phyloP scores from a whole-genome alignment of 2,329 filamentous ascomycete species.

The Cyclaneusma minus region DNA sequence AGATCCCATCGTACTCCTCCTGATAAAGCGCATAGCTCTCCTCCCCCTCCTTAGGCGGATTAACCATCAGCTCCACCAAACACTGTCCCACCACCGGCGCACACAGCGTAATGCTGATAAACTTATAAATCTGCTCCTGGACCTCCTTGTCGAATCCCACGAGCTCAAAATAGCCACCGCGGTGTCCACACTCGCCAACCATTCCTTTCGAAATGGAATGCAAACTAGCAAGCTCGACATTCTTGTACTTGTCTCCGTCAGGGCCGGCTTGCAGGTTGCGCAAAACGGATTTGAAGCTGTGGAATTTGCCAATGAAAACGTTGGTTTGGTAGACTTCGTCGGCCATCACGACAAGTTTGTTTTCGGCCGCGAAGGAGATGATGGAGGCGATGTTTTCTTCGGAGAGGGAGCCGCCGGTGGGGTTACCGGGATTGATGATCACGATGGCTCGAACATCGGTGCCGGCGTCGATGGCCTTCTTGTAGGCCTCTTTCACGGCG shows the following conservation, averaged over 20 bases:
- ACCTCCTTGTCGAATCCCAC: slow-evolving; percentile 77
- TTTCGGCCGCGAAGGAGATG: slow-evolving; percentile 71
- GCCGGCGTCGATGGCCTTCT: slow-evolving; percentile 59
- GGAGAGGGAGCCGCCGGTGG: slow-evolving; percentile 75
- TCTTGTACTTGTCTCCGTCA: slow-evolving; percentile 62
- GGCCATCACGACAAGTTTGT: slow-evolving; percentile 79
- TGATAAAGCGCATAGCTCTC: slow-evolving; percentile 74
- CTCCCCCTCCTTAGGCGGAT: slow-evolving; percentile 73
- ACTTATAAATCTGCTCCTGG: slow-evolving; percentile 93
- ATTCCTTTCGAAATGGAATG: slow-evolving; percentile 96
- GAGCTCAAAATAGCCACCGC: slow-evolving; percentile 95
- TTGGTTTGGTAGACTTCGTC: slow-evolving; percentile 99
- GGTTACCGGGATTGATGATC: slow-evolving; percentile 97
- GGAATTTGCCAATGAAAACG: slow-evolving; percentile 86
- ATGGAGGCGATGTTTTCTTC: slow-evolving; percentile 68
- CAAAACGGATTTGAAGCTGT: slow-evolving; percentile 85
- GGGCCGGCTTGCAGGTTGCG: slow-evolving; percentile 65
- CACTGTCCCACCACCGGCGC: slow-evolving; percentile 93
- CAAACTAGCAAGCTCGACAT: slow-evolving; percentile 77
- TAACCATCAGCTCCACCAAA: slow-evolving; percentile 94
- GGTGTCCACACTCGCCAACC: slow-evolving; percentile 96
- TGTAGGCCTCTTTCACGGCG: slow-evolving; percentile 59
- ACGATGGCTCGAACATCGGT: slow-evolving; percentile 85
- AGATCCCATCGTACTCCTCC: slow-evolving; percentile 73
- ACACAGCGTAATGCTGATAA: slow-evolving; percentile 92